Percentiles rank a stretch among this genome's conserved stretches.
Conservation (phyloP, 2,329 filamentous ascomycete genomes). For the Ceratocystis lukuohia region DNA sequence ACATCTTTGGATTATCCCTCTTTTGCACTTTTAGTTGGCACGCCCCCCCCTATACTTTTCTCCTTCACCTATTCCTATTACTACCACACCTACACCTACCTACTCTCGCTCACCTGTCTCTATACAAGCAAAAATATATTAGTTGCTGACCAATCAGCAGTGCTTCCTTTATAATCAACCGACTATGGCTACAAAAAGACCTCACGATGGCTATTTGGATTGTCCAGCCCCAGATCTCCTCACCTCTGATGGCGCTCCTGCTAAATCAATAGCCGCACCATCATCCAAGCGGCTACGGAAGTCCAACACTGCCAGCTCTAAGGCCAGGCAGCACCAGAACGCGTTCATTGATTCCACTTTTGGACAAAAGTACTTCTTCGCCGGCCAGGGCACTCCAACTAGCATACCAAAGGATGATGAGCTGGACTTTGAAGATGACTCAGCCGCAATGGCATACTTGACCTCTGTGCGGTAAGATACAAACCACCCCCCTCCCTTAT, state of each 20-base stretch:
- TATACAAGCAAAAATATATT: too few species aligned
- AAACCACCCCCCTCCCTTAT: not conserved
- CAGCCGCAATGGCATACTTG: slow-evolving; percentile 57
- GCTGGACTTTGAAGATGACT: slow-evolving; percentile 52
- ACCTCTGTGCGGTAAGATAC: slow-evolving; percentile 52
- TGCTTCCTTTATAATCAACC: not conserved
- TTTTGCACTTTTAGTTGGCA: too few species aligned
- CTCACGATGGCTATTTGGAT: not conserved
- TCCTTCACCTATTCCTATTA: too few species aligned
- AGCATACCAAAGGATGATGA: slow-evolving; percentile 40
- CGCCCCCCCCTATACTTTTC: too few species aligned
- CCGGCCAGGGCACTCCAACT: slow-evolving; percentile 41
- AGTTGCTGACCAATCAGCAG: too few species aligned
- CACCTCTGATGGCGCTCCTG: too few species aligned
- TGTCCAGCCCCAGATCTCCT: not conserved
- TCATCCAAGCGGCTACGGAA: slow-evolving; percentile 13
- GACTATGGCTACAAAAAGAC: slow-evolving; percentile 17
- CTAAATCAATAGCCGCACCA: not conserved
- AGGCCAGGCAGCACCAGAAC: slow-evolving; percentile 32
- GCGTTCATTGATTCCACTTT: slow-evolving; percentile 48
- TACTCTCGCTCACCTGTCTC: too few species aligned
- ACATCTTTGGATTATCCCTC: too few species aligned
- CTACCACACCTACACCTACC: too few species aligned
- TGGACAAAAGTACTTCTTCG: slow-evolving; percentile 60
- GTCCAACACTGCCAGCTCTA: slow-evolving; percentile 27